Evolutionary conservation across 305 asterid genomes (phyloP).

Genomic region (Fraxinus floribunda): DNA sequence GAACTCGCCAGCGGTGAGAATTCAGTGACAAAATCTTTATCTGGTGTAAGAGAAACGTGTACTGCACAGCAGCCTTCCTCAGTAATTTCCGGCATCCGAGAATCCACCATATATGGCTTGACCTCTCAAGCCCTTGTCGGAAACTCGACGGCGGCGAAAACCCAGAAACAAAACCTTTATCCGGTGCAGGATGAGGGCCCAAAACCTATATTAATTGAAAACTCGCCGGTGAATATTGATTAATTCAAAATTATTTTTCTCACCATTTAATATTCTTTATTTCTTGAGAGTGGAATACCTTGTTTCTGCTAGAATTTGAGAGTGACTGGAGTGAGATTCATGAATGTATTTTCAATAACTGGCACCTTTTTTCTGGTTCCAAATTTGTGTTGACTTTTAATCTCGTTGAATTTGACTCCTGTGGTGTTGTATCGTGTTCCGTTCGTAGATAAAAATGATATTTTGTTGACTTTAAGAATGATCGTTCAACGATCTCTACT

Average conservation of each 20-base stretch:
- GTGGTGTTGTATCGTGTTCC: not conserved
- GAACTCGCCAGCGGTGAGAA: slow-evolving; percentile 6
- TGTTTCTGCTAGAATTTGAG: not conserved
- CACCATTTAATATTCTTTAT: not conserved
- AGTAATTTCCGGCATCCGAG: slow-evolving; percentile 27
- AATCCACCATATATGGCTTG: slow-evolving; percentile 12
- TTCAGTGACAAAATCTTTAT: not conserved
- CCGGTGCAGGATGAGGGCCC: slow-evolving; percentile 21
- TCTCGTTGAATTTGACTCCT: not conserved
- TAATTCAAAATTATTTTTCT: not conserved
- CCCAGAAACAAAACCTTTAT: slow-evolving; percentile 27
- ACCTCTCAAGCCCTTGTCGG: slow-evolving; percentile 17
- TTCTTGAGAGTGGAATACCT: not conserved
- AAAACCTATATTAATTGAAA: slow-evolving; percentile 33
- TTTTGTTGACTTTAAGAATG: not conserved
- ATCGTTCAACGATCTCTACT: not conserved
- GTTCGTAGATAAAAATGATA: not conserved
- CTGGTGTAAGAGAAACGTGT: slow-evolving; percentile 38
- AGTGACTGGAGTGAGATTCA: slow-evolving; percentile 20
- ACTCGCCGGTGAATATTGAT: slow-evolving; percentile 9
- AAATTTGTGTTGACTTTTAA: not conserved
- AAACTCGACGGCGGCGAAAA: slow-evolving; percentile 25
- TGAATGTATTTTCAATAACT: not conserved
- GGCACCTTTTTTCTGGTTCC: not conserved
- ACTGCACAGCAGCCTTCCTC: slow-evolving; percentile 38